Evolutionary conservation across 768 basidiomycete genomes (phyloP).

Genomic region (Phlebiopsis flavidoalba): DNA sequence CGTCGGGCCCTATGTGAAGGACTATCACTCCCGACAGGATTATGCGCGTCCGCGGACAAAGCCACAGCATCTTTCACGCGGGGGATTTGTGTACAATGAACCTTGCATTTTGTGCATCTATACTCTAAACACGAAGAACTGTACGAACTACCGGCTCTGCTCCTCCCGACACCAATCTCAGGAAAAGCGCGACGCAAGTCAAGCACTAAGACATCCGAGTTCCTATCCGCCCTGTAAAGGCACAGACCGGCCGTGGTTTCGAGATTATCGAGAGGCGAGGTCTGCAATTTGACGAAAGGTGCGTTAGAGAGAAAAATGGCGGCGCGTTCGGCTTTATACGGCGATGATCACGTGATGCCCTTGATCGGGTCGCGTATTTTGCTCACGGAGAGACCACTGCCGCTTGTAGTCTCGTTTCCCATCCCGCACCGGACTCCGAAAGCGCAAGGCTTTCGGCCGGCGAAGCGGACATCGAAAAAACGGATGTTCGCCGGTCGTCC

Average conservation of each 20-base stretch:
- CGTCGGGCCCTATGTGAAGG: too few species aligned
- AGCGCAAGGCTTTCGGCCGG: too few species aligned
- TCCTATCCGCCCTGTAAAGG: conserved; percentile 23
- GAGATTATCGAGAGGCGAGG: conserved; percentile 10
- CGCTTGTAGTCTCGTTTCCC: too few species aligned
- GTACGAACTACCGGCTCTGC: conserved; percentile 24
- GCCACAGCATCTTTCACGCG: not conserved
- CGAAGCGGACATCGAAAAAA: too few species aligned
- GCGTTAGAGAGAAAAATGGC: conserved; percentile 12
- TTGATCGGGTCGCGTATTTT: not conserved
- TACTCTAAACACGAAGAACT: not conserved
- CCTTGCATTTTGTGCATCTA: too few species aligned
- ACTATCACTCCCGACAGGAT: not conserved
- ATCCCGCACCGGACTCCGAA: too few species aligned
- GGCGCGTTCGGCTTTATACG: not conserved
- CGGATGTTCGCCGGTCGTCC: too few species aligned
- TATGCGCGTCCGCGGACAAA: not conserved
- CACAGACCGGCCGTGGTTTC: conserved; percentile 19
- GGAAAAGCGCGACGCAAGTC: conserved; percentile 18
- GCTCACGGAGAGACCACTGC: too few species aligned
- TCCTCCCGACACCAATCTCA: conserved; percentile 4
- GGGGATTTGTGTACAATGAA: not conserved
- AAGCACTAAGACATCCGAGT: conserved; percentile 26
- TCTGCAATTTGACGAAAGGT: conserved; percentile 26
- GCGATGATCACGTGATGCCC: not conserved